Evolutionary conservation across 1,139 yeast species (phyloP).

Genomic region (Geotrichum reessii): DNA sequence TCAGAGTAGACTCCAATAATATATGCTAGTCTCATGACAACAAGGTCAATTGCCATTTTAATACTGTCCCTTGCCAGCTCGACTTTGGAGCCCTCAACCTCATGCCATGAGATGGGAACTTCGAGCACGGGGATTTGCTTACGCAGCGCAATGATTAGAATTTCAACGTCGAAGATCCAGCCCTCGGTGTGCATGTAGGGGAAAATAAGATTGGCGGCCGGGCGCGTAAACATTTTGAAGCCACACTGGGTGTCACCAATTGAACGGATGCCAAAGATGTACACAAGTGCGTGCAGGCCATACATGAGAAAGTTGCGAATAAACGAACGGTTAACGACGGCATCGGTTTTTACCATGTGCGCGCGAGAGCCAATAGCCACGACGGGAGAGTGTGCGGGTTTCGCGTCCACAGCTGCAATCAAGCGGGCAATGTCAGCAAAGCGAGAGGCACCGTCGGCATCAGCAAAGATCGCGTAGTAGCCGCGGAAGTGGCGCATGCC

Average conservation of each 20-base stretch:
- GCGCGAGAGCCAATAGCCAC: conserved; percentile 92
- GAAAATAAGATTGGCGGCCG: conserved; percentile 60
- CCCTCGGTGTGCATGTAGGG: conserved; percentile 95
- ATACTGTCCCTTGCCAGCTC: conserved; percentile 87
- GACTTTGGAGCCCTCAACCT: conserved; percentile 90
- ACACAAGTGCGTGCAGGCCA: conserved; percentile 81
- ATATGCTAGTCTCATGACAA: conserved; percentile 86
- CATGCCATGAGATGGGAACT: conserved; percentile 93
- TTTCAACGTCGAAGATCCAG: conserved; percentile 97
- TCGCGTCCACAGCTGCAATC: conserved; percentile 38
- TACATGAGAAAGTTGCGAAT: conserved; percentile 89
- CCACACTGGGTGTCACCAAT: conserved; percentile 96
- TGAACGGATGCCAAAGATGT: conserved; percentile 77
- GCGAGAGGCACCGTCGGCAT: conserved; percentile 94
- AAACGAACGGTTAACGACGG: conserved; percentile 87
- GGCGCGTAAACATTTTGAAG: conserved; percentile 78
- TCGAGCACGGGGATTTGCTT: conserved; percentile 65
- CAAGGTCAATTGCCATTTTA: conserved; percentile 91
- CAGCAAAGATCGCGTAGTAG: conserved; percentile 74
- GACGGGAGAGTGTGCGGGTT: conserved; percentile 37
- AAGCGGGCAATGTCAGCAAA: conserved; percentile 65
- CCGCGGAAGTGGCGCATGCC: conserved; percentile 80
- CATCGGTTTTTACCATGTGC: conserved; percentile 93
- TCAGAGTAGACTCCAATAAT: conserved; percentile 71
- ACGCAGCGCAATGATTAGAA: conserved; percentile 70